Evolutionary conservation across 129 eudicot species (phyloP).

Genomic region (Flaveria ramosissima): DNA sequence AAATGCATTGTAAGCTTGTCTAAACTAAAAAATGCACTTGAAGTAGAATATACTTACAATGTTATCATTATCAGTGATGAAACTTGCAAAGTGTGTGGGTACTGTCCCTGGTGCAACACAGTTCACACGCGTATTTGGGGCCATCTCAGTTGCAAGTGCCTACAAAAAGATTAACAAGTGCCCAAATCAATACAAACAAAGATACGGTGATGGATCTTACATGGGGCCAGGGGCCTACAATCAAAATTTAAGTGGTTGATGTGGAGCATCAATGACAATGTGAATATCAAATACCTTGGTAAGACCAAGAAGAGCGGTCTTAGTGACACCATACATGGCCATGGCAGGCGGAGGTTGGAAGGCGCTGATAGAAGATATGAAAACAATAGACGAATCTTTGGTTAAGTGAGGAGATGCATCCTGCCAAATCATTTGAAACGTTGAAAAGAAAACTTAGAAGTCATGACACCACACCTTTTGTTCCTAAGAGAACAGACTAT

Average conservation of each 20-base stretch:
- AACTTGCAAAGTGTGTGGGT: conserved; percentile 79
- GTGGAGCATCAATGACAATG: background rate
- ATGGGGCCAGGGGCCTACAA: too few species aligned
- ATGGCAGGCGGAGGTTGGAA: conserved; percentile 50
- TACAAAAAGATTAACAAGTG: conserved; percentile 27
- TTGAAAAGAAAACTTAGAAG: background rate
- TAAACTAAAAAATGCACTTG: background rate
- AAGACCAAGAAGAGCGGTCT: conserved; percentile 93
- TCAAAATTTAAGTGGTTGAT: background rate
- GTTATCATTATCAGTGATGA: conserved; percentile 42
- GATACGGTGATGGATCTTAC: background rate
- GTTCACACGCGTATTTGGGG: conserved; percentile 89
- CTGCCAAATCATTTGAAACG: conserved; percentile 31
- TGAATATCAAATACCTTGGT: conserved; percentile 64
- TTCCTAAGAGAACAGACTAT: background rate
- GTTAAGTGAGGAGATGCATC: conserved; percentile 77
- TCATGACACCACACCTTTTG: background rate
- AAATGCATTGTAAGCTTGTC: background rate
- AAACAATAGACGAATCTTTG: conserved; percentile 66
- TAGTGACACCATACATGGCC: conserved; percentile 94
- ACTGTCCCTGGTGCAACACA: conserved; percentile 93
- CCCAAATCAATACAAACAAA: background rate
- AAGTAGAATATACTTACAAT: conserved; percentile 48
- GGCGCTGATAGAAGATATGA: conserved; percentile 64
- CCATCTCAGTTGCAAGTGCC: conserved; percentile 97